Conservation (phyloP, 2,329 filamentous ascomycete species). For the Colletotrichum paranaense region DNA sequence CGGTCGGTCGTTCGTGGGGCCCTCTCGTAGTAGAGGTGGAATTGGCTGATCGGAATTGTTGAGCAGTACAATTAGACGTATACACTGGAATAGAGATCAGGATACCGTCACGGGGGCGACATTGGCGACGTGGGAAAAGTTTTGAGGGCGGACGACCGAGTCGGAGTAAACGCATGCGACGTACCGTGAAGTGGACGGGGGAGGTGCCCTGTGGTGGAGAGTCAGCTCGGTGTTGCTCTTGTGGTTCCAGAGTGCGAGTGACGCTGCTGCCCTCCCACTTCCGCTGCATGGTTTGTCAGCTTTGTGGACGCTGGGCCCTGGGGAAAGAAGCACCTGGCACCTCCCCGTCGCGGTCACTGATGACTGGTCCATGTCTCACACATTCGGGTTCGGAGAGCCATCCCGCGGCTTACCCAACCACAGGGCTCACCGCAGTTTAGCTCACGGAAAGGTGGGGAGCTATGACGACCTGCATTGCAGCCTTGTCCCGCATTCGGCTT, state of each 20-base stretch:
- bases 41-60: neutral
- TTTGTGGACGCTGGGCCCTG: constrained; percentile 1
- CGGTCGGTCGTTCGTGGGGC: neutral
- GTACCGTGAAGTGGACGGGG: constrained; percentile 12
- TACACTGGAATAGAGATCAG: neutral
- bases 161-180: constrained; percentile 30
- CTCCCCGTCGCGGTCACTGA: too few species aligned
- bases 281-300: constrained; percentile 32
- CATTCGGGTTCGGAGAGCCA: constrained; percentile 11
- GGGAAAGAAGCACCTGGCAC: neutral
- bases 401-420: constrained; percentile 11
- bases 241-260: constrained; percentile 26
- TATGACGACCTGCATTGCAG: constrained; percentile 37
- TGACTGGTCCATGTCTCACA: neutral
- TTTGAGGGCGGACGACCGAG: constrained; percentile 17
- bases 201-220: constrained; percentile 23
- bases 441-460: constrained; percentile 29
- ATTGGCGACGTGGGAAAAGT: constrained; percentile 7
- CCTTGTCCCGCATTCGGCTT: constrained; percentile 31
- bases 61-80: neutral
- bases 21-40: neutral
- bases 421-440: constrained; percentile 29
- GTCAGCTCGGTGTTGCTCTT: neutral
- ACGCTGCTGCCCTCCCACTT: constrained; percentile 2
- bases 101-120: constrained; percentile 1